A percentile compares a stretch with the other conserved stretches of the same genome.
Evolutionary conservation across 306 rosid species (phyloP).

Genomic region (Fragaria nilgerrensis): DNA sequence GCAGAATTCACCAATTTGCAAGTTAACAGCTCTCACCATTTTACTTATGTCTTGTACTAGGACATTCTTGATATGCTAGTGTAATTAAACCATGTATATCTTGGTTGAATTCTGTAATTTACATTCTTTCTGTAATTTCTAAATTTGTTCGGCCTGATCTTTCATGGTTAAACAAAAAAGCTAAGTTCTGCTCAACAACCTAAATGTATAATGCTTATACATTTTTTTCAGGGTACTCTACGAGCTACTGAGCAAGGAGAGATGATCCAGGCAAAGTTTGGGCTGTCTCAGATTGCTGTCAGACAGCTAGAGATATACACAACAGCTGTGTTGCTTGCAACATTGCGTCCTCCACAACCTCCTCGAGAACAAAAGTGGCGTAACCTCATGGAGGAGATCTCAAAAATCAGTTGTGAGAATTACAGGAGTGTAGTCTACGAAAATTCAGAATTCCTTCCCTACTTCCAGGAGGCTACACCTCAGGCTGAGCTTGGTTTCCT

Average conservation of each 20-base stretch:
- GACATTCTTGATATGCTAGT: background rate
- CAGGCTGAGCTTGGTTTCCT: slow-evolving; percentile 97
- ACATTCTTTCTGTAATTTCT: background rate
- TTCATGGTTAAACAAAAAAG: background rate
- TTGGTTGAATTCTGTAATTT: background rate
- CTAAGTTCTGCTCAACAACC: background rate
- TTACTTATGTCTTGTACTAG: background rate
- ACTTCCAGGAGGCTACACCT: slow-evolving; percentile 94
- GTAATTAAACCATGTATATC: background rate
- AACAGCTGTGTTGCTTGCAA: slow-evolving; percentile 91
- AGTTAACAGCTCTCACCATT: background rate
- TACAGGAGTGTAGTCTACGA: slow-evolving; percentile 78
- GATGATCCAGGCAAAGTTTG: slow-evolving; percentile 94
- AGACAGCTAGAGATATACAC: slow-evolving; percentile 95
- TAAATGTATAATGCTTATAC: slow-evolving; percentile 13
- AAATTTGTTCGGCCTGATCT: background rate
- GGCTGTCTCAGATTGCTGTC: slow-evolving; percentile 83
- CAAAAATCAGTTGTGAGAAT: slow-evolving; percentile 69
- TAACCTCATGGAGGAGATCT: slow-evolving; percentile 87
- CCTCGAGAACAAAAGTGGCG: slow-evolving; percentile 90
- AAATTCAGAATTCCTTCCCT: slow-evolving; percentile 79
- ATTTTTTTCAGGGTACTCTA: slow-evolving; percentile 61
- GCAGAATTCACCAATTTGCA: background rate
- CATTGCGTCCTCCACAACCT: slow-evolving; percentile 83
- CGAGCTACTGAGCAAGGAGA: slow-evolving; percentile 98